These are phyloP conservation scores for Macadamia integrifolia DNA, from an alignment of 164 flowering plant genomes.

Conservation along the genomic window DNA sequence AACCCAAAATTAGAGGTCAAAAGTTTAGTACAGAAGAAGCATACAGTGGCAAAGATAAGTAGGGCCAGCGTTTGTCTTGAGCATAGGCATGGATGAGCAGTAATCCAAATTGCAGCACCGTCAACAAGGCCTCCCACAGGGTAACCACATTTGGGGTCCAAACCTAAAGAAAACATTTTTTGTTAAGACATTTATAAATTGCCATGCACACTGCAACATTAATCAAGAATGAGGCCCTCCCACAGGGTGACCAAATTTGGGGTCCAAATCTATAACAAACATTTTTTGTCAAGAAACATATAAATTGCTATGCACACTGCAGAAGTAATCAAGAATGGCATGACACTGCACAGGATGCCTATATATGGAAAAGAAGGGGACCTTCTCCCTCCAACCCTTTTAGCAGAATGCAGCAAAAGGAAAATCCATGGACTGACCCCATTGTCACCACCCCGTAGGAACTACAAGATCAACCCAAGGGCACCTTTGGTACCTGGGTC, in stretches of 20 bases:
- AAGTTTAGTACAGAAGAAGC: conserved; percentile 16
- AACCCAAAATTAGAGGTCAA: neutral
- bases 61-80: conserved; percentile 95
- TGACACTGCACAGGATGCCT: neutral
- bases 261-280: conserved; percentile 62
- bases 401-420: too few species aligned
- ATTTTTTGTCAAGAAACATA: neutral
- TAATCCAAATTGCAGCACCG: conserved; percentile 77
- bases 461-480: too few species aligned
- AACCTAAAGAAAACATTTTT: conserved; percentile 31
- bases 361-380: neutral
- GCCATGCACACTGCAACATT: neutral
- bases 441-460: too few species aligned
- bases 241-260: conserved; percentile 68
- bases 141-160: conserved; percentile 86
- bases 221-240: conserved; percentile 32
- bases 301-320: neutral
- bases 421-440: too few species aligned
- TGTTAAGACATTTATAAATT: neutral
- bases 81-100: conserved; percentile 86
- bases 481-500: too few species aligned
- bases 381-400: too few species aligned
- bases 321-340: neutral
- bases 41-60: conserved; percentile 78
- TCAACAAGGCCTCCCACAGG: conserved; percentile 74